A percentile compares a stretch with the other conserved stretches of the same genome.
Evolutionary conservation across 768 basidiomycete species (phyloP).

Genomic region (Collybiopsis confluens): DNA sequence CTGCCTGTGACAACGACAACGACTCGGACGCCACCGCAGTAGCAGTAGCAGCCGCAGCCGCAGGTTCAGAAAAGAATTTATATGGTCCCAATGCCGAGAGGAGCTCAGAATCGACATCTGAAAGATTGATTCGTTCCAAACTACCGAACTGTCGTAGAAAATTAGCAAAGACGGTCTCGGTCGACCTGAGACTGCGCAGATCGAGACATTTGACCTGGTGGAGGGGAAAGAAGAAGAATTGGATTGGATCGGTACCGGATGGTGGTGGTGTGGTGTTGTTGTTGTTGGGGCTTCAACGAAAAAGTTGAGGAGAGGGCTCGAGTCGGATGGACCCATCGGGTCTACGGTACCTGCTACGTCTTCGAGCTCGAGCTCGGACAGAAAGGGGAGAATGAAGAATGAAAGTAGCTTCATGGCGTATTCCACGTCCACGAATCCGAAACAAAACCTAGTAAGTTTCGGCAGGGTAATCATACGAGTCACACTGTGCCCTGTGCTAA

Average conservation of each 20-base stretch:
- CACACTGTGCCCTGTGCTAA: constrained; percentile 1
- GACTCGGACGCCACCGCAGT: no score
- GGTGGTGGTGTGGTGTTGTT: no score
- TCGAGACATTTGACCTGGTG: not conserved
- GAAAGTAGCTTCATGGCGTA: constrained; percentile 36
- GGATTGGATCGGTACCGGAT: no score
- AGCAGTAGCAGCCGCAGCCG: not conserved
- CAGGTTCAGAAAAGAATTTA: not conserved
- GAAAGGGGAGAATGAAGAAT: constrained; percentile 30
- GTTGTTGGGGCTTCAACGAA: constrained; percentile 15
- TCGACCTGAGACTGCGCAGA: constrained; percentile 2
- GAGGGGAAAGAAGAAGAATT: not conserved
- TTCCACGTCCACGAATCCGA: constrained; percentile 41
- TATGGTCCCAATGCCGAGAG: not conserved
- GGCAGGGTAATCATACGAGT: constrained; percentile 20
- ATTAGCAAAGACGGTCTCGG: not conserved
- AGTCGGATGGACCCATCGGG: constrained; percentile 26
- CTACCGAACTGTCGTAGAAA: not conserved
- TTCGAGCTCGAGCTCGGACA: constrained; percentile 38
- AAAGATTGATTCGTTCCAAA: not conserved
- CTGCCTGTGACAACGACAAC: no score
- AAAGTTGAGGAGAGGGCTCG: constrained; percentile 31
- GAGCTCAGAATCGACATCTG: not conserved
- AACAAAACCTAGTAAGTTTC: constrained; percentile 27
- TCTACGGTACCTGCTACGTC: constrained; percentile 39